Percentiles rank a stretch among this genome's conserved stretches.
phyloP scores from a whole-genome alignment of 2,329 filamentous ascomycete genomes.

The Claviceps arundinis region DNA sequence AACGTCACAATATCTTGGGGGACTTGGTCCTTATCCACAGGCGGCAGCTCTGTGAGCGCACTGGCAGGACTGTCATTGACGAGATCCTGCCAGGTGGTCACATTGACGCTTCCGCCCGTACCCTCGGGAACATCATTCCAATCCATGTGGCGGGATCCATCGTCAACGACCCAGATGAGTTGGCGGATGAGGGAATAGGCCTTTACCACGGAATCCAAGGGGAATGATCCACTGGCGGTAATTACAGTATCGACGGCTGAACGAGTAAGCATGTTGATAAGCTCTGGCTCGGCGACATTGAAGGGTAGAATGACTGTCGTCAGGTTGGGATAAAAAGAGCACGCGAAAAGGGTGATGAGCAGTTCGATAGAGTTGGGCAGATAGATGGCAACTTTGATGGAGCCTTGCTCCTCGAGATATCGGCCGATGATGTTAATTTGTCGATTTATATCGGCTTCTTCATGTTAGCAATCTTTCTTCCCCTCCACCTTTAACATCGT shows the following conservation, averaged over 20 bases:
- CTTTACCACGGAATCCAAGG: slow-evolving; percentile 59
- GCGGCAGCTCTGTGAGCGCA: slow-evolving; percentile 50
- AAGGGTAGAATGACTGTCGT: slow-evolving; percentile 78
- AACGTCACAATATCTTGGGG: slow-evolving; percentile 50
- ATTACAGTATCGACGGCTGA: slow-evolving; percentile 71
- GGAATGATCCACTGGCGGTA: slow-evolving; percentile 74
- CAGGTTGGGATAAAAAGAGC: slow-evolving; percentile 70
- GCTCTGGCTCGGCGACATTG: slow-evolving; percentile 53
- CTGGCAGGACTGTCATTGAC: slow-evolving; percentile 53
- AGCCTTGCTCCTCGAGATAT: slow-evolving; percentile 57
- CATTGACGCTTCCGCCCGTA: slow-evolving; percentile 59
- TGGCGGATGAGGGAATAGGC: slow-evolving; percentile 59
- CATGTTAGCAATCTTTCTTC: slow-evolving; percentile 4
- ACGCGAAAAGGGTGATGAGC: slow-evolving; percentile 69
- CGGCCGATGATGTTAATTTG: slow-evolving; percentile 81
- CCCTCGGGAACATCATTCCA: slow-evolving; percentile 82
- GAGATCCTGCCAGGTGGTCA: slow-evolving; percentile 89
- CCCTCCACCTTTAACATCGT: neutral
- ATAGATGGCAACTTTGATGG: slow-evolving; percentile 73
- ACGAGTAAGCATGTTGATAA: slow-evolving; percentile 59
- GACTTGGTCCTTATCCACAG: slow-evolving; percentile 36
- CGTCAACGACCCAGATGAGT: slow-evolving; percentile 85
- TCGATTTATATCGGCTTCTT: slow-evolving; percentile 54
- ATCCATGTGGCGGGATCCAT: slow-evolving; percentile 83
- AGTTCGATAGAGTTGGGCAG: slow-evolving; percentile 89